phyloP scores from a whole-genome alignment of 345 rosid genomes.

The Populus pruinosa region DNA sequence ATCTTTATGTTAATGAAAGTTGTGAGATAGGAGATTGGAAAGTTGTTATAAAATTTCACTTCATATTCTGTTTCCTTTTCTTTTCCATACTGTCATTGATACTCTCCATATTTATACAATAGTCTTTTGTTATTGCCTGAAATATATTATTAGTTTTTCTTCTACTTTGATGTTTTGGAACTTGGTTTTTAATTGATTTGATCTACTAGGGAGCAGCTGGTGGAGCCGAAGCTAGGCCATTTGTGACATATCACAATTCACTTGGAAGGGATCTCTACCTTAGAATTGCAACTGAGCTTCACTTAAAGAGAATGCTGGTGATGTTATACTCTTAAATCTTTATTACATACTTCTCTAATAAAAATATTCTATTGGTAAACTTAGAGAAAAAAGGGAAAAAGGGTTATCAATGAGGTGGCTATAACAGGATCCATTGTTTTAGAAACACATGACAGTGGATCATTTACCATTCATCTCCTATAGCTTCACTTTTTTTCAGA shows the following conservation, averaged over 20 bases:
- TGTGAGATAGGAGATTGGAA: too few relatives aligned
- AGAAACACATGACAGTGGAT: too few relatives aligned
- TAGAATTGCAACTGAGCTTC: slow-evolving; percentile 97
- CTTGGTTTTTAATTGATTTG: slow-evolving; percentile 41
- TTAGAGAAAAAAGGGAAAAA: too few relatives aligned
- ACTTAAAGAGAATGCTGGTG: slow-evolving; percentile 94
- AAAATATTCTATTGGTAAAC: too few relatives aligned
- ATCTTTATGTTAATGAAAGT: too few relatives aligned
- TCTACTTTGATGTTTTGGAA: slow-evolving; percentile 3
- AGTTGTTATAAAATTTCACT: too few relatives aligned
- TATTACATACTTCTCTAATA: not conserved
- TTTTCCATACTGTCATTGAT: not conserved
- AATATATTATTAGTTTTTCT: not conserved
- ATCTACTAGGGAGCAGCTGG: slow-evolving; percentile 94
- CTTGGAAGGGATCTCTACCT: slow-evolving; percentile 87
- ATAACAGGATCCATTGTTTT: too few relatives aligned
- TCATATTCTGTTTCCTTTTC: too few relatives aligned
- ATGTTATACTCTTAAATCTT: slow-evolving; percentile 13
- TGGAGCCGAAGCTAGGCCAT: slow-evolving; percentile 98
- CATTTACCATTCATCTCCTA: too few relatives aligned
- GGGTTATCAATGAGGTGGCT: too few relatives aligned
- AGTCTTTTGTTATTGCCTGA: not conserved
- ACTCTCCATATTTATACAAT: not conserved
- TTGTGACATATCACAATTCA: slow-evolving; percentile 88
- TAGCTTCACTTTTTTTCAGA: not conserved